These are phyloP conservation scores for Alternaria sp. DNA, from an alignment of 2,329 filamentous ascomycete genomes.

Conservation along the genomic window DNA sequence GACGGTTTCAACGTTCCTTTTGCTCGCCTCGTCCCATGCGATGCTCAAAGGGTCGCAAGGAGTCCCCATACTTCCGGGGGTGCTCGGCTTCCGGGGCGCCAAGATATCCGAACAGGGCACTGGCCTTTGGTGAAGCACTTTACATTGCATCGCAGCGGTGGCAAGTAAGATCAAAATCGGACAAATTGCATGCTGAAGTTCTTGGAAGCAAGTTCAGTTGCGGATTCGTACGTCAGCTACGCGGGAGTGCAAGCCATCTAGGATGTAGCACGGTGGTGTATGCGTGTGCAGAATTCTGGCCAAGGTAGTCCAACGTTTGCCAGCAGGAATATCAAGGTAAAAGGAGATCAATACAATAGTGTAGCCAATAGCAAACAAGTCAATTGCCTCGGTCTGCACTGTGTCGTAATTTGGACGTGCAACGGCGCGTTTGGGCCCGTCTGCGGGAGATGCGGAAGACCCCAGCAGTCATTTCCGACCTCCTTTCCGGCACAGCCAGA, in stretches of 20 bases:
- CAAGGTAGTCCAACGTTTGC: slow-evolving; percentile 16
- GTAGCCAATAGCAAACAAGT: slow-evolving; percentile 27
- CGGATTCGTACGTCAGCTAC: background rate
- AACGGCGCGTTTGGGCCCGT: slow-evolving; percentile 29
- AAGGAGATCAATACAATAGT: slow-evolving; percentile 10
- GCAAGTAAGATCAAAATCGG: background rate
- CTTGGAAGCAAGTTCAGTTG: background rate
- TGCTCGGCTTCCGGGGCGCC: slow-evolving; percentile 13
- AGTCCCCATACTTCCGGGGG: background rate
- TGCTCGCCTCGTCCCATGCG: background rate
- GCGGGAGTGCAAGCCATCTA: background rate
- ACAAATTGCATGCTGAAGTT: background rate
- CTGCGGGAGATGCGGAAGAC: slow-evolving; percentile 42
- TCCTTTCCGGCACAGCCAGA: slow-evolving; percentile 46
- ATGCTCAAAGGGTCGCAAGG: background rate
- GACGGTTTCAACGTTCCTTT: background rate
- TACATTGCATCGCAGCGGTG: background rate
- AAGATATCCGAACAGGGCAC: slow-evolving; percentile 1
- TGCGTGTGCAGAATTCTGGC: slow-evolving; percentile 17
- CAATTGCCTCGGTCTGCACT: slow-evolving; percentile 34
- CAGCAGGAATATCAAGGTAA: slow-evolving; percentile 10
- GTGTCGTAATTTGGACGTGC: slow-evolving; percentile 33
- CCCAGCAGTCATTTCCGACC: slow-evolving; percentile 47
- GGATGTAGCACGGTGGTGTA: background rate
- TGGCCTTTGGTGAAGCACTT: background rate